Conservation (phyloP, 306 rosid species). For the Vigna radiata region DNA sequence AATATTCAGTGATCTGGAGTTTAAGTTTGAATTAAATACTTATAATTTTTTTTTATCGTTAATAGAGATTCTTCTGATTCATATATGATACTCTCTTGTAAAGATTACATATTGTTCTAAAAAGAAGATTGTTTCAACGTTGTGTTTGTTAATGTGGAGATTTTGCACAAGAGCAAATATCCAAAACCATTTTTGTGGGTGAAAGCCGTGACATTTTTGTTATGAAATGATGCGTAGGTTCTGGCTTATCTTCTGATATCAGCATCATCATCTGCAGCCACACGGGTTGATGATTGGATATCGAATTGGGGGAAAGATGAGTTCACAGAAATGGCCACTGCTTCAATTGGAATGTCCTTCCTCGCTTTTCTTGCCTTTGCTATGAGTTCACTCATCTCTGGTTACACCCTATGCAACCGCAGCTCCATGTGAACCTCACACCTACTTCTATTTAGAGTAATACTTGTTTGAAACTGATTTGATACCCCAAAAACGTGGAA, state of each 20-base stretch:
- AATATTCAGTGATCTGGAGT: no score
- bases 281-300: constrained; percentile 88
- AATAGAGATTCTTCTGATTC: no score
- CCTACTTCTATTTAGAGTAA: neutral
- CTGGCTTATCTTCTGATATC: constrained; percentile 92
- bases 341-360: constrained; percentile 83
- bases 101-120: no score
- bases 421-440: constrained; percentile 48
- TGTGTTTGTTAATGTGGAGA: neutral
- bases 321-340: constrained; percentile 91
- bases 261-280: constrained; percentile 91
- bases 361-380: constrained; percentile 82
- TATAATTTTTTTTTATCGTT: no score
- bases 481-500: no score
- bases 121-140: neutral
- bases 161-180: neutral
- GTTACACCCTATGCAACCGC: constrained; percentile 64
- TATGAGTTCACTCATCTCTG: constrained; percentile 84
- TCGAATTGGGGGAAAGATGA: constrained; percentile 98
- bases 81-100: no score
- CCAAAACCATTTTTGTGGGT: neutral
- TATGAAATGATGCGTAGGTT: constrained; percentile 52
- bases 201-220: constrained; percentile 1
- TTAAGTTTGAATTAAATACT: no score
- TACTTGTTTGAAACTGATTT: no score